Conservation (phyloP, 768 basidiomycete species). For the Agrocybe praecox region DNA sequence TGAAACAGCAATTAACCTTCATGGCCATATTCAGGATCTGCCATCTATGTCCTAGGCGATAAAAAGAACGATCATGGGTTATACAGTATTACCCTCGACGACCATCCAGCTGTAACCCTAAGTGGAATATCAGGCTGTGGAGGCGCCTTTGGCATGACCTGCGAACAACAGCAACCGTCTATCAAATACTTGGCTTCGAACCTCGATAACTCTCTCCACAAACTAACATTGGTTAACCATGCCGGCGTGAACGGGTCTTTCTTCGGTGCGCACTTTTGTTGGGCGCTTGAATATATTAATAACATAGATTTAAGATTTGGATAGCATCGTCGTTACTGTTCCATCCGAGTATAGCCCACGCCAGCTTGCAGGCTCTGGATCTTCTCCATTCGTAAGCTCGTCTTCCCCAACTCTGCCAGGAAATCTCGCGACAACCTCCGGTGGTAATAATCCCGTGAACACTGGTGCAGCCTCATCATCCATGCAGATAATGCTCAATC, state of each 20-base stretch:
- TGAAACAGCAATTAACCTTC: not conserved
- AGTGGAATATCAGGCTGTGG: constrained; percentile 49
- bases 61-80: constrained; percentile 52
- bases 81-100: constrained; percentile 43
- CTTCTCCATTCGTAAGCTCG: constrained; percentile 22
- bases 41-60: constrained; percentile 48
- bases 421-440: not conserved
- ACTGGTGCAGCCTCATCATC: constrained; percentile 10
- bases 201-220: constrained; percentile 38
- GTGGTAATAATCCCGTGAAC: not conserved
- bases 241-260: constrained; percentile 46
- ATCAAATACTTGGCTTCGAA: constrained; percentile 46
- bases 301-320: constrained; percentile 33
- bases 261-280: constrained; percentile 34
- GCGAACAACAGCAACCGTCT: constrained; percentile 47
- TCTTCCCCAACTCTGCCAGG: not conserved
- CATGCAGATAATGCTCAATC: constrained; percentile 4
- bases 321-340: constrained; percentile 44
- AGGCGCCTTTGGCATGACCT: constrained; percentile 43
- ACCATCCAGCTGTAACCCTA: constrained; percentile 30
- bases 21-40: constrained; percentile 32
- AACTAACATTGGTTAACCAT: constrained; percentile 38
- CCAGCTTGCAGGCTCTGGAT: constrained; percentile 20
- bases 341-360: constrained; percentile 43
- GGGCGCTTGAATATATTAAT: not conserved